Base-by-base conservation (phyloP, 1,139 yeast species). In the Pneumocystis sp. region DNA sequence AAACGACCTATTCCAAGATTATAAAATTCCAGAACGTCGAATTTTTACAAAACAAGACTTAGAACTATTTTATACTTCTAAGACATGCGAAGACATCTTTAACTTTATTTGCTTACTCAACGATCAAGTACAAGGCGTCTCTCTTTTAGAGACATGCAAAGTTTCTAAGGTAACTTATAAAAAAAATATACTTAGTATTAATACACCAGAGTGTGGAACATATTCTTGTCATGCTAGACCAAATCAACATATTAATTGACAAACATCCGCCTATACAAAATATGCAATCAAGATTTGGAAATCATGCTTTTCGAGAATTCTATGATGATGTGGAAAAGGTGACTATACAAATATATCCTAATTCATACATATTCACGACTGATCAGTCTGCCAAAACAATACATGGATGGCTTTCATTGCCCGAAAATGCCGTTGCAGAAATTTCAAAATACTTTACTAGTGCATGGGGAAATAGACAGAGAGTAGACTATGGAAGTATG, bases 401-500 rank as follows among this genome's bases (percentile, higher is more conserved):
- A 1, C 70, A 69, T 0, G 69, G 79, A 70, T 67, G 78, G 15
- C 70, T 71, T 35, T 37, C 66, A 5, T 44, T 76, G n/a, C 61
- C 66, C 2, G 67, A 71, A 0, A 63, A 67, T 31, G 70, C 73
- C 3, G 63, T 61, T 6, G 40, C 31, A 29, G 72, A 70, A 56
- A n/a, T 70, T 7, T 61, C 66, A 21, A 63, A 67, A 31, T 89
- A 89, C 73, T 78, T 89, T 50, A 71, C 72, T 4, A 90, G 87
- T 70, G 81, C 95, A 0, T 91, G 91, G 85, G 98, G 98, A 0
- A 85, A 89, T 73, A 78, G 89, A 66, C 82, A 83, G 1, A 80
- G 99, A 72, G 89, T 93, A 39, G 99, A 93, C 75, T 93, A 90
- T 74, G 99, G 99, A 0, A 88, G 96, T 3, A 98, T 98, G 34